A percentile compares a stretch with the other conserved stretches of the same genome.
phyloP scores from a whole-genome alignment of 208 protist species.

The Leishmania tarentolae region DNA sequence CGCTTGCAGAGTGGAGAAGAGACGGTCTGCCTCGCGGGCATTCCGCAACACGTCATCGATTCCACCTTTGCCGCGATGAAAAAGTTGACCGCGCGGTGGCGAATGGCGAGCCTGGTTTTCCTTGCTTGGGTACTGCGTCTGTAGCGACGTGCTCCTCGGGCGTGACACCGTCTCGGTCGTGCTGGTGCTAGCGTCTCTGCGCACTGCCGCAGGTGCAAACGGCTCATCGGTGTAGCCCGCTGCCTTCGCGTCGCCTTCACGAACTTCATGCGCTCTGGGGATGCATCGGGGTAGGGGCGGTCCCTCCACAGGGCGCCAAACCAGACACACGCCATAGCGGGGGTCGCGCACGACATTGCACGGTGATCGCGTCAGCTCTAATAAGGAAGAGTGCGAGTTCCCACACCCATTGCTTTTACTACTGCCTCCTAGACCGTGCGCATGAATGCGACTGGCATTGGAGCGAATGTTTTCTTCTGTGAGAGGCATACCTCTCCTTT shows the following conservation, averaged over 20 bases:
- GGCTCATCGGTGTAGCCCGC: not conserved
- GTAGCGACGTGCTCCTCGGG: not conserved
- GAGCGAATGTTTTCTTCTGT: not conserved
- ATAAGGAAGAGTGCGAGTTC: not conserved
- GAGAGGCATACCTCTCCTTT: not conserved
- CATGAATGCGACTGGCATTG: not conserved
- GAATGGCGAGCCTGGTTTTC: not conserved
- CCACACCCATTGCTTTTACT: not conserved
- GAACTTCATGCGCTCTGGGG: not conserved
- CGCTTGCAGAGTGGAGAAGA: conserved; percentile 42
- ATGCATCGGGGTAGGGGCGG: conserved; percentile 23
- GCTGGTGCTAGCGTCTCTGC: not conserved
- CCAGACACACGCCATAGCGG: conserved; percentile 8
- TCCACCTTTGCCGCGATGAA: conserved; percentile 47
- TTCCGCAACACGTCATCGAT: conserved; percentile 52
- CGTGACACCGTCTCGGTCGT: not conserved
- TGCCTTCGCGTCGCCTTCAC: not conserved
- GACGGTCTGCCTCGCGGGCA: conserved; percentile 38
- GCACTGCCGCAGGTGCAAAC: not conserved
- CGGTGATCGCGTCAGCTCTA: not conserved
- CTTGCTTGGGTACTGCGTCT: not conserved
- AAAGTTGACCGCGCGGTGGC: conserved; percentile 30
- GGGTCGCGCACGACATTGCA: conserved; percentile 14
- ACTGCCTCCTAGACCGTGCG: not conserved
- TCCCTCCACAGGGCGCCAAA: conserved; percentile 23